These are phyloP conservation scores for Hypoxylon intermedium DNA, from an alignment of 495 filamentous ascomycete genomes.

Conservation along the genomic window DNA sequence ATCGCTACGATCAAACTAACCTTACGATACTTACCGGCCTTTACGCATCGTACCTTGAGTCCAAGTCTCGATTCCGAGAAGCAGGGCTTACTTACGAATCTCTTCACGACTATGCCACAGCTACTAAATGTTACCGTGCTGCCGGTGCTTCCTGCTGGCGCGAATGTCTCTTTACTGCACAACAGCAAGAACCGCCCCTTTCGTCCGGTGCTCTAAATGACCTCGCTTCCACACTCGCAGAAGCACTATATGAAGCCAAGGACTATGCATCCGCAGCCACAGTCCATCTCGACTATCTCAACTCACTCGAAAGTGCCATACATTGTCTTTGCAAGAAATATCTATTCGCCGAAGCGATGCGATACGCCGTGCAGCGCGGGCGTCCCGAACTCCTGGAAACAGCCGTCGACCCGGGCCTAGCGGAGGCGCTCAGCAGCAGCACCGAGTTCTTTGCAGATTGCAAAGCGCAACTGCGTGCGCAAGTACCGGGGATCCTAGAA, in stretches of 20 bases:
- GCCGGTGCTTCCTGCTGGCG: conserved; percentile 80
- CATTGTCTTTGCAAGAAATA: conserved; percentile 81
- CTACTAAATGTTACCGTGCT: conserved; percentile 78
- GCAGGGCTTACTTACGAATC: conserved; percentile 90
- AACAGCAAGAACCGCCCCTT: conserved; percentile 64
- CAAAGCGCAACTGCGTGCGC: conserved; percentile 79
- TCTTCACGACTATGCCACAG: conserved; percentile 71
- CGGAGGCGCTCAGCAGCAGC: conserved; percentile 75
- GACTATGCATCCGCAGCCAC: conserved; percentile 80
- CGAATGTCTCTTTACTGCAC: conserved; percentile 82
- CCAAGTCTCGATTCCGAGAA: conserved; percentile 77
- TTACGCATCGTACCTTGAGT: conserved; percentile 79
- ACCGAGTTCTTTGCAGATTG: conserved; percentile 94
- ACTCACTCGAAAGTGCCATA: conserved; percentile 70
- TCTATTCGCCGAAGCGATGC: conserved; percentile 82
- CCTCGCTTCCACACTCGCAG: conserved; percentile 72
- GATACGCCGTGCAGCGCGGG: conserved; percentile 60
- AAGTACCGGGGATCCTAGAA: conserved; percentile 83
- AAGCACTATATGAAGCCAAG: conserved; percentile 77
- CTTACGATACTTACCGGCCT: conserved; percentile 67
- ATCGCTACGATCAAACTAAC: conserved; percentile 73
- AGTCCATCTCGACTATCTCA: conserved; percentile 81
- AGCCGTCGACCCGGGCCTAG: conserved; percentile 75
- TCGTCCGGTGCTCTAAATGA: conserved; percentile 61
- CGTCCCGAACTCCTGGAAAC: conserved; percentile 56